Conservation (phyloP, 2,329 filamentous ascomycete genomes). For the Fusarium nematophilum region DNA sequence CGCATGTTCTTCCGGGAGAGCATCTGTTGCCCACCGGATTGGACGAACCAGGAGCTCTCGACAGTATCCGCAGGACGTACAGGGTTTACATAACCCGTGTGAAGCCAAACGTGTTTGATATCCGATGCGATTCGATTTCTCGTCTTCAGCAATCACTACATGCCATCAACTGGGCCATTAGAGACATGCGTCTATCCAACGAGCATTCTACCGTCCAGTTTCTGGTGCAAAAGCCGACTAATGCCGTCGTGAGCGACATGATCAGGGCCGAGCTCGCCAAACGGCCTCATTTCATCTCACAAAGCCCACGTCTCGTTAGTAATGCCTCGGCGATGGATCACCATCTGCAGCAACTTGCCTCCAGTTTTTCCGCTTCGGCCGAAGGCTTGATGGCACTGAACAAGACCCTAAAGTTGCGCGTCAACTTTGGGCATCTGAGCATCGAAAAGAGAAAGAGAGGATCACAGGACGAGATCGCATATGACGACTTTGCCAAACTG, state of each 20-base stretch:
- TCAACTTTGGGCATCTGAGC: conserved; percentile 48
- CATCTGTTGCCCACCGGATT: conserved; percentile 43
- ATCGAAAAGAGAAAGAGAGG: conserved; percentile 43
- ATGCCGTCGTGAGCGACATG: conserved; percentile 11
- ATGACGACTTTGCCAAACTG: conserved; percentile 40
- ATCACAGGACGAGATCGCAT: conserved; percentile 35
- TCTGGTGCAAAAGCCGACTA: conserved; percentile 43
- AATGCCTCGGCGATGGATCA: conserved; percentile 28
- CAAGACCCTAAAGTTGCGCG: conserved; percentile 45
- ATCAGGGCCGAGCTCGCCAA: conserved; percentile 40
- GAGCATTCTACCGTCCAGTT: conserved; percentile 40
- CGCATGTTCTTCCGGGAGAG: conserved; percentile 46
- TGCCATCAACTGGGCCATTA: conserved; percentile 47
- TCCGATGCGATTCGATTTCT: conserved; percentile 39
- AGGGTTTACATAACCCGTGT: conserved; percentile 47
- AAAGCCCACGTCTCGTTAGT: not conserved
- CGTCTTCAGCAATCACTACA: conserved; percentile 43
- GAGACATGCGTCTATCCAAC: conserved; percentile 47
- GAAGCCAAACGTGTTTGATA: conserved; percentile 41
- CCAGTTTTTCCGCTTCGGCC: conserved; percentile 33
- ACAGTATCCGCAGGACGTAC: conserved; percentile 45
- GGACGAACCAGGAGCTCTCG: conserved; percentile 36
- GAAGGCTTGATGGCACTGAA: conserved; percentile 42
- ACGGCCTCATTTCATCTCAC: conserved; percentile 37
- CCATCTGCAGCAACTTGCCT: conserved; percentile 33